These are phyloP conservation scores for Aspergillus incahuasiensis DNA, from an alignment of 495 filamentous ascomycete genomes.

Conservation along the genomic window DNA sequence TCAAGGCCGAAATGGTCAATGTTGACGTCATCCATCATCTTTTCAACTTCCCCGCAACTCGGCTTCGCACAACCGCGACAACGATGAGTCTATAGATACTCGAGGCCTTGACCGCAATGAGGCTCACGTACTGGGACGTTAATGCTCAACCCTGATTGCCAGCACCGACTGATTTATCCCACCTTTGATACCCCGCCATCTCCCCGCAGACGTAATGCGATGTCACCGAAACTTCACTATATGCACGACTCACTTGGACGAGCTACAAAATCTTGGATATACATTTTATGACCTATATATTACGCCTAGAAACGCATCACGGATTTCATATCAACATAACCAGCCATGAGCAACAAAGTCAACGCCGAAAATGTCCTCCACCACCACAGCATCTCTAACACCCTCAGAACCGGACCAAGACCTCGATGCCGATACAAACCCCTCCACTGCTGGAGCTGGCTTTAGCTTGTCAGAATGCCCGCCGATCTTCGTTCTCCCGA, in stretches of 20 bases:
- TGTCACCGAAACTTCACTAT: not conserved
- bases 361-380: not conserved
- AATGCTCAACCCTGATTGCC: not conserved
- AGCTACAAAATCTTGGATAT: not conserved
- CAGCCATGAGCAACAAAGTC: not conserved
- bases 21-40: not conserved
- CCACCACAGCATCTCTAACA: conserved; percentile 9
- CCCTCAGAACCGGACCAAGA: not conserved
- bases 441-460: not conserved
- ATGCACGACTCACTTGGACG: not conserved
- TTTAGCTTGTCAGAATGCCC: conserved; percentile 38
- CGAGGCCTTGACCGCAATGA: too few relatives aligned
- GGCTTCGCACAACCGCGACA: not conserved
- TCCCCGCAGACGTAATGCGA: not conserved
- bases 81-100: too few relatives aligned
- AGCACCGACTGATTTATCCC: not conserved
- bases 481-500: conserved; percentile 67
- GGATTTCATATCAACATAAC: not conserved
- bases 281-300: not conserved
- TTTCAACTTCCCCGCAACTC: not conserved
- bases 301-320: not conserved
- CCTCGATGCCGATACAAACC: not conserved
- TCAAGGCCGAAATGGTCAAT: not conserved
- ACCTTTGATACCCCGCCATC: not conserved
- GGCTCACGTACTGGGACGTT: not conserved